Percentiles rank a stretch among this genome's conserved stretches.
phyloP scores from a whole-genome alignment of 805 yeast genomes.

The Candida ovalis region DNA sequence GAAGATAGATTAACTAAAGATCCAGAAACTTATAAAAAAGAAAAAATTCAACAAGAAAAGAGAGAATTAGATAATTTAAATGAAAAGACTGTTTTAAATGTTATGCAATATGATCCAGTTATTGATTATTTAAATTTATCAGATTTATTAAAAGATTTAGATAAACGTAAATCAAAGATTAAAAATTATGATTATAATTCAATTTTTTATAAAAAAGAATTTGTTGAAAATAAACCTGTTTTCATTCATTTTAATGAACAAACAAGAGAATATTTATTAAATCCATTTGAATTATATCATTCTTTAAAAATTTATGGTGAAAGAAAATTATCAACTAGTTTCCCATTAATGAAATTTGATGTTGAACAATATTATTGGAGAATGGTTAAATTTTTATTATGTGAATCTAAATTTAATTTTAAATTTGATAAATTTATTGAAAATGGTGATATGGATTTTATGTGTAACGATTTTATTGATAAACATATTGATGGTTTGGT shows the following conservation, averaged over 20 bases:
- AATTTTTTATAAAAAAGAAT: not conserved
- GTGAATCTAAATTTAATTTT: constrained; percentile 4
- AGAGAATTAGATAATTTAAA: not conserved
- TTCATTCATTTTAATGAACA: constrained; percentile 3
- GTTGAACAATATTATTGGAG: constrained; percentile 16
- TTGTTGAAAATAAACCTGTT: not conserved
- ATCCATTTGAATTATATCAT: not conserved
- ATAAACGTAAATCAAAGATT: not conserved
- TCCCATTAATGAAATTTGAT: constrained; percentile 4
- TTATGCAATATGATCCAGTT: constrained; percentile 15
- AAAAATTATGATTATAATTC: not conserved
- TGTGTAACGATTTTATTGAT: constrained; percentile 8
- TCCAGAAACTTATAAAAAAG: not conserved
- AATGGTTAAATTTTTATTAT: constrained; percentile 10
- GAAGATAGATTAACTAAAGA: not conserved
- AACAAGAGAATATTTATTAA: not conserved
- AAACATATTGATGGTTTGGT: constrained; percentile 3
- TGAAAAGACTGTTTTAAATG: not conserved
- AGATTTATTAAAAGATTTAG: not conserved
- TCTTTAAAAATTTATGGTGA: not conserved
- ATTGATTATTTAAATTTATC: constrained; percentile 7
- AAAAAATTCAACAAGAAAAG: not conserved
- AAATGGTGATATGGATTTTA: not conserved
- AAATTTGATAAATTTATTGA: constrained; percentile 1
- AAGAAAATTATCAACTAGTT: constrained; percentile 1